These are phyloP conservation scores for Rhizopogon rudus DNA, from an alignment of 768 basidiomycete species.

Conservation along the genomic window DNA sequence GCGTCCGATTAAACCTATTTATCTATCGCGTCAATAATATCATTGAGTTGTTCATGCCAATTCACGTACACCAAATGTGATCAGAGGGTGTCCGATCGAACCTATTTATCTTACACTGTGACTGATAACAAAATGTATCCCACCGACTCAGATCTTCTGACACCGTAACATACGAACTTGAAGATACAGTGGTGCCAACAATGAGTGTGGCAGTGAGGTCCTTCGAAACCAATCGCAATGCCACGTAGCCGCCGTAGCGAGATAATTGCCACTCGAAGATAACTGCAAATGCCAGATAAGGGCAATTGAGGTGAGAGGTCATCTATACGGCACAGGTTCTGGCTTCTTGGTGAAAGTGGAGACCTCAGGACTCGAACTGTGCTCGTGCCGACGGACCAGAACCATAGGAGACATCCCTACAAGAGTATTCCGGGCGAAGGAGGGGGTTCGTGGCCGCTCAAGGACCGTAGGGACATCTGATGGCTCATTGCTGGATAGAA, in stretches of 20 bases:
- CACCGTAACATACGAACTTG: too few species aligned
- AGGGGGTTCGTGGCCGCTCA: background rate
- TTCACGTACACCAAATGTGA: too few species aligned
- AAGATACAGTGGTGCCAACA: too few species aligned
- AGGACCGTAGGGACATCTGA: conserved; percentile 12
- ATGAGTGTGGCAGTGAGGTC: too few species aligned
- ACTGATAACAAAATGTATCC: too few species aligned
- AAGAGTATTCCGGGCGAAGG: background rate
- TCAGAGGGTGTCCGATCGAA: too few species aligned
- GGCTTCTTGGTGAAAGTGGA: conserved; percentile 35
- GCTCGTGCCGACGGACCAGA: background rate
- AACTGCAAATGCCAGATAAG: conserved; percentile 52
- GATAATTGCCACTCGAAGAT: conserved; percentile 47
- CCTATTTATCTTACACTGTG: too few species aligned
- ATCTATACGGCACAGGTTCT: conserved; percentile 17
- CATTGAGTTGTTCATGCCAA: too few species aligned
- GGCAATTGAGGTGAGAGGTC: conserved; percentile 30
- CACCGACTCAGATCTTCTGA: too few species aligned
- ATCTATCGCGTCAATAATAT: too few species aligned
- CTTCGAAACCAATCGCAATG: too few species aligned
- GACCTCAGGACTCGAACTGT: conserved; percentile 23
- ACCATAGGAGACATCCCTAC: background rate
- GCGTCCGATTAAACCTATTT: too few species aligned
- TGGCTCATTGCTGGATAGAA: conserved; percentile 35
- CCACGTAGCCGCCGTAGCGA: conserved; percentile 32